Conservation (phyloP, 805 yeast genomes). For the Wickerhamomyces rabaulensis region DNA sequence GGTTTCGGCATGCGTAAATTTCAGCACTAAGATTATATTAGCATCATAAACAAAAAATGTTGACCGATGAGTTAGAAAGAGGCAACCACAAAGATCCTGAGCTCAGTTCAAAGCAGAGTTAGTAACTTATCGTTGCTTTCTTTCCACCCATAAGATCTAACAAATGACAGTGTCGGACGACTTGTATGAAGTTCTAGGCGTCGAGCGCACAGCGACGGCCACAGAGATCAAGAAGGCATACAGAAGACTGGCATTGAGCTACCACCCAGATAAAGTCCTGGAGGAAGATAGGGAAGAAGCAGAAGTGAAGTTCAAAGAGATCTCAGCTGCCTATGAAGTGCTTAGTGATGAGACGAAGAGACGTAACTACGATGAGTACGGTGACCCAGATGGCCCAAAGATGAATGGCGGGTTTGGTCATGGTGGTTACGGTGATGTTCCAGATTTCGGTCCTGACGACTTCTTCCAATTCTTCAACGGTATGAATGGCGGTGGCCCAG, state of each 20-base stretch:
- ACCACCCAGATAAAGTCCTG: constrained; percentile 86
- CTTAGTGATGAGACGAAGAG: constrained; percentile 65
- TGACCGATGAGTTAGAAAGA: background rate
- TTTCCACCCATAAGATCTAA: background rate
- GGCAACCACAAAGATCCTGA: background rate
- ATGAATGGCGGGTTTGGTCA: constrained; percentile 26
- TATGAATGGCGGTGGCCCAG: constrained; percentile 11
- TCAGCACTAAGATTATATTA: background rate
- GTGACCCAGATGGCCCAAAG: constrained; percentile 33
- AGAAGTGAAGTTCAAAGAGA: constrained; percentile 76
- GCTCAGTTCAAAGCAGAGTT: background rate
- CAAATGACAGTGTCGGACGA: constrained; percentile 15
- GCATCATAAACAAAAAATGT: background rate
- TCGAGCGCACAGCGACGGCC: constrained; percentile 57
- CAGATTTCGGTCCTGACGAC: constrained; percentile 62
- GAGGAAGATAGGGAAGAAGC: constrained; percentile 64
- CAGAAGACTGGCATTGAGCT: constrained; percentile 71
- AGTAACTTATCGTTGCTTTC: background rate
- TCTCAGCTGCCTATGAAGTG: constrained; percentile 81
- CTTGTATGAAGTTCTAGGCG: constrained; percentile 64
- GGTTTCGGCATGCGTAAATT: background rate
- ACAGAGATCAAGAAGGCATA: constrained; percentile 81
- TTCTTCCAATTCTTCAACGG: constrained; percentile 66
- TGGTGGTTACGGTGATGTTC: constrained; percentile 32
- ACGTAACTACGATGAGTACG: constrained; percentile 53